Conservation (phyloP, 2,329 filamentous ascomycete genomes). For the Aspergillus aculeatus region DNA sequence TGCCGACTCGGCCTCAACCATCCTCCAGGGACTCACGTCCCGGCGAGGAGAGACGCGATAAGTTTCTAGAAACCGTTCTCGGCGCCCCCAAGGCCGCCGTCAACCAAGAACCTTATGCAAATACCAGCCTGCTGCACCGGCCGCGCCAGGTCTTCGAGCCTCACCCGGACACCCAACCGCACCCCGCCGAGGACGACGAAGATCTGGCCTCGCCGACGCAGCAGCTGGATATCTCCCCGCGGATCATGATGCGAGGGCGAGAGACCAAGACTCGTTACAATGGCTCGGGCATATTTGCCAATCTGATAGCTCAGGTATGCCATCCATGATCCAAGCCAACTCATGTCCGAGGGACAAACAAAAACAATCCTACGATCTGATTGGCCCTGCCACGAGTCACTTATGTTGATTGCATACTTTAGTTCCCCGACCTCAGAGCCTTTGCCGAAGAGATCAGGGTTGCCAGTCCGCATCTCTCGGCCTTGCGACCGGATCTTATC, state of each 20-base stretch:
- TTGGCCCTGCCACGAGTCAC: not conserved
- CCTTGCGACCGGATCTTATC: slow-evolving; percentile 35
- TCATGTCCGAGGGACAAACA: not conserved
- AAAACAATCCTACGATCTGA: not conserved
- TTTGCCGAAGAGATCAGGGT: slow-evolving; percentile 41
- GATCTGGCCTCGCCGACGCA: slow-evolving; percentile 29
- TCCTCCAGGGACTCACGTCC: slow-evolving; percentile 10
- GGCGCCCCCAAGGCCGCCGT: slow-evolving; percentile 35
- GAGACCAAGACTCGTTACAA: slow-evolving; percentile 44
- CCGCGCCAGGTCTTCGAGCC: slow-evolving; percentile 15
- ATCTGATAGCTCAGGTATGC: slow-evolving; percentile 39
- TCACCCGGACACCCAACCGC: slow-evolving; percentile 14
- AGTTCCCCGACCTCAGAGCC: slow-evolving; percentile 40
- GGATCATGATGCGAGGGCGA: slow-evolving; percentile 38
- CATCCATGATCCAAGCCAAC: not conserved
- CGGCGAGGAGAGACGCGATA: slow-evolving; percentile 28
- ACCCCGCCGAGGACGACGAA: slow-evolving; percentile 19
- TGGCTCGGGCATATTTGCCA: slow-evolving; percentile 41
- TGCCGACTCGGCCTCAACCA: slow-evolving; percentile 26
- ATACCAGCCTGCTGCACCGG: slow-evolving; percentile 29
- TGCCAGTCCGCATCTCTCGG: slow-evolving; percentile 36
- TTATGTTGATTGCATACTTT: slow-evolving; percentile 13
- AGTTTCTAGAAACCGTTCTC: slow-evolving; percentile 36
- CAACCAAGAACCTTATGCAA: slow-evolving; percentile 32
- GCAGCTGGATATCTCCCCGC: slow-evolving; percentile 33